phyloP scores from a whole-genome alignment of 352 stramenopile genomes.

The Globisporangium parvum region DNA sequence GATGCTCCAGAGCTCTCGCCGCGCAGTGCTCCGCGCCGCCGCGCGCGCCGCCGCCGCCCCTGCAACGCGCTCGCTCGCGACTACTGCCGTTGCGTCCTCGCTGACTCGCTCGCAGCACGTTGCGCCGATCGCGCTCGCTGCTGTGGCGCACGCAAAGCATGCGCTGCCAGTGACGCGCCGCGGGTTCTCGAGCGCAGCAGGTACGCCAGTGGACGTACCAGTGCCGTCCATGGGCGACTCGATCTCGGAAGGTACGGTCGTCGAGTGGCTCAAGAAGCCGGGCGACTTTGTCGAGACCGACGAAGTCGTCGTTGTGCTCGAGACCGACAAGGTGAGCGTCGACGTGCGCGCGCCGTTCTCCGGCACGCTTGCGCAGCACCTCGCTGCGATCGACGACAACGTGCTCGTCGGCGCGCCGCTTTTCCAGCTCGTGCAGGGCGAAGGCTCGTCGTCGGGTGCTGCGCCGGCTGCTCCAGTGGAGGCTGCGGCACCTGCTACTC shows the following conservation, averaged over 20 bases:
- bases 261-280: constrained; percentile 90
- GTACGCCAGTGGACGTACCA: constrained; percentile 28
- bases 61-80: constrained; percentile 7
- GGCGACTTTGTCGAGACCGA: constrained; percentile 91
- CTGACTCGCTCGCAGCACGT: constrained; percentile 1
- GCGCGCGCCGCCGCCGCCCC: constrained; percentile 15
- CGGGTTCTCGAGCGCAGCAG: constrained; percentile 27
- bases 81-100: background rate
- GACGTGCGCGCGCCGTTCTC: constrained; percentile 64
- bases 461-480: constrained; percentile 16
- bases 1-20: constrained; percentile 22
- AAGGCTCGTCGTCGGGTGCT: constrained; percentile 12
- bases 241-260: constrained; percentile 97
- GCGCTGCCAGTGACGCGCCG: constrained; percentile 17
- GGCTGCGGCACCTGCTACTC: constrained; percentile 8
- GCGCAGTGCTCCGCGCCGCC: constrained; percentile 17
- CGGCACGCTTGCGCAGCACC: constrained; percentile 88
- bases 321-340: constrained; percentile 93
- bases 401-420: constrained; percentile 94
- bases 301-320: constrained; percentile 95
- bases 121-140: background rate
- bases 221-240: constrained; percentile 93
- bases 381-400: constrained; percentile 89
- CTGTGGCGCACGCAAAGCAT: constrained; percentile 3
- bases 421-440: constrained; percentile 93